Evolutionary conservation across 2,329 filamentous ascomycete genomes (phyloP), one percentile per base, ranked within the genome.

Genomic region (Tothia fuscella): DNA sequence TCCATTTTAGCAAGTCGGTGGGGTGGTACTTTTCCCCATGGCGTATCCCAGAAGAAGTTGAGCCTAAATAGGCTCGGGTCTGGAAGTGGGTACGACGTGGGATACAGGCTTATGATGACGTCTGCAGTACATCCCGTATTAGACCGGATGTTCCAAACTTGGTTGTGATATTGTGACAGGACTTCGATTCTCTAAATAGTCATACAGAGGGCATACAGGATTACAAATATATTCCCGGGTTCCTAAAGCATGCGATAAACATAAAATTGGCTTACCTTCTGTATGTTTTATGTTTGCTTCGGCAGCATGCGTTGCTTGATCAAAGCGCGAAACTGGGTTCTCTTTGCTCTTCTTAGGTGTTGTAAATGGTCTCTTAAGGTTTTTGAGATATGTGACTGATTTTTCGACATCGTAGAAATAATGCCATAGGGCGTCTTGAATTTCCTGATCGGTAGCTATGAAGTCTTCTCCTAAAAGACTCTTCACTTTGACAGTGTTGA

Each of bases 391-490:
- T 43, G 74, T 70, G 28, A 93, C 80, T 1, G 85, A 78, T 61
- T 94, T 94, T 44, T 78, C 81, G 22, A 94, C 70, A 53, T 98
- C 88, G 57, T 88, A 96, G 59, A 89, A 96, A 61, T 95, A 95
- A 61, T 98, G 78, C 86, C 87, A 96, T 13, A 98, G 63, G 0
- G 88, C 75, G 47, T 96, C 89, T 57, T 93, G 78, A 47, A 95
- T 89, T 55, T 94, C 81, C 28, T 68, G 65, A 46, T 80, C 74
- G 4, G 73, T 70, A n/a, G 73, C 65, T 55, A 69, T 72, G 51
- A 80, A 69, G 47, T 74, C 76, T 48, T 64, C 59, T 5, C 77
- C 80, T n/a, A 94, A 66, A 6, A 72, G 70, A 47, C 68, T 67
- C 45, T 75, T 71, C 26, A 93, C 81, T 48, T 79, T 70, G 29